A percentile compares a stretch with the other conserved stretches of the same genome.
Evolutionary conservation across 2,329 filamentous ascomycete genomes (phyloP).

Genomic region (Lachnellula willkommii): DNA sequence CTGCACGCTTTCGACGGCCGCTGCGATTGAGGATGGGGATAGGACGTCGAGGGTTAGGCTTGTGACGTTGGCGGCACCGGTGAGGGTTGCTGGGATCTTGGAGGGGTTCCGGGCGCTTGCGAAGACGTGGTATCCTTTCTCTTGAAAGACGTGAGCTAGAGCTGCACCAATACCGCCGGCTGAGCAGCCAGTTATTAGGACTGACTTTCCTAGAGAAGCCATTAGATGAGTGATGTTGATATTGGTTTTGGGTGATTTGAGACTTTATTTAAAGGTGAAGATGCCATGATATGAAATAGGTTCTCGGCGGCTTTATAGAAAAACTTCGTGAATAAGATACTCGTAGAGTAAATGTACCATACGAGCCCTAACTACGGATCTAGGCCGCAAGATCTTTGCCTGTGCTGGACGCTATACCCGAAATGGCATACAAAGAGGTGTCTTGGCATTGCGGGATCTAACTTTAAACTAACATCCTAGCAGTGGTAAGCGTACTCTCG

Average conservation of each 20-base stretch:
- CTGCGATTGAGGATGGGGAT: constrained; percentile 31
- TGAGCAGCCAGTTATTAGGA: constrained; percentile 36
- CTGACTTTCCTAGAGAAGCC: constrained; percentile 9
- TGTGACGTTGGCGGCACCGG: constrained; percentile 32
- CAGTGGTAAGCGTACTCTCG: background rate
- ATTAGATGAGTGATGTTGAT: background rate
- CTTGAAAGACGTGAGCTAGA: constrained; percentile 34
- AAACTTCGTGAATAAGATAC: background rate
- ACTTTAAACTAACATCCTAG: background rate
- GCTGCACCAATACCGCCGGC: constrained; percentile 36
- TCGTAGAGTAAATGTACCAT: background rate
- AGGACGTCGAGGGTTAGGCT: constrained; percentile 38
- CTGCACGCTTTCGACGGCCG: constrained; percentile 29
- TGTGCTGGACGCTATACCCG: background rate
- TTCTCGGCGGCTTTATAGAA: background rate
- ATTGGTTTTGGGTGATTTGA: background rate
- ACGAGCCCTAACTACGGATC: background rate
- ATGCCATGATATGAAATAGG: background rate
- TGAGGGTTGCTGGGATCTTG: constrained; percentile 30
- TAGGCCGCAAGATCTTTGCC: background rate
- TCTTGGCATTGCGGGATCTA: background rate
- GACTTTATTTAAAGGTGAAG: background rate
- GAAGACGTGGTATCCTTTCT: constrained; percentile 34
- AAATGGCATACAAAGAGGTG: background rate
- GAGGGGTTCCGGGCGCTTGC: constrained; percentile 34